A percentile compares a stretch with the other conserved stretches of the same genome.
phyloP scores from a whole-genome alignment of 164 flowering plant species.

The Amborella trichopoda region DNA sequence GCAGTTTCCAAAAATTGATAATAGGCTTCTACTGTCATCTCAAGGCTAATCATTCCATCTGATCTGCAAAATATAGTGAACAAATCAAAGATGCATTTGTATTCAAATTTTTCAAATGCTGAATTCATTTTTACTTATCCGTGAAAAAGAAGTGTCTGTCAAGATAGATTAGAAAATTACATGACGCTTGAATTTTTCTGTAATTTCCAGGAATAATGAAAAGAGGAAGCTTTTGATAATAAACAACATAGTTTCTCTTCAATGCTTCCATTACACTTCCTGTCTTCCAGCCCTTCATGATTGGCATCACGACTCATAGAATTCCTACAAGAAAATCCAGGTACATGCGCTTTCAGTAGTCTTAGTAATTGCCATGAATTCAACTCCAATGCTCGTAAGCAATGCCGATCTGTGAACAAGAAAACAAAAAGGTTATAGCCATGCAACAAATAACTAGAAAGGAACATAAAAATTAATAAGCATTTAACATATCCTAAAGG shows the following conservation, averaged over 20 bases:
- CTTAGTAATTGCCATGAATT: conserved; percentile 88
- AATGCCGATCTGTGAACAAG: conserved; percentile 33
- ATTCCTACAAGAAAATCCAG: conserved; percentile 32
- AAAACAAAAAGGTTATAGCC: too few relatives aligned
- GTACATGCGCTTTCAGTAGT: conserved; percentile 58
- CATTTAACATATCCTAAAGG: too few relatives aligned
- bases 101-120: background rate
- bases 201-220: conserved; percentile 53
- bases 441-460: too few relatives aligned
- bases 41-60: conserved; percentile 20
- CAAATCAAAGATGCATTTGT: background rate
- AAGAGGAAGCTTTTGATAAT: conserved; percentile 36
- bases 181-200: conserved; percentile 12
- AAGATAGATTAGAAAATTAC: conserved; percentile 18
- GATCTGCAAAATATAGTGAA: conserved; percentile 21
- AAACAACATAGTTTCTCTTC: conserved; percentile 42
- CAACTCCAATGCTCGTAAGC: conserved; percentile 61
- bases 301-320: conserved; percentile 15
- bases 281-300: conserved; percentile 11
- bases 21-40: conserved; percentile 37
- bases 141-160: too few relatives aligned
- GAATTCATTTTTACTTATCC: too few relatives aligned
- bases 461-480: too few relatives aligned
- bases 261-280: conserved; percentile 22
- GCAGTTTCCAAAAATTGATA: conserved; percentile 44